Evolutionary conservation across 108 stramenopile genomes (phyloP).

Genomic region (Conticribra guillardii): DNA sequence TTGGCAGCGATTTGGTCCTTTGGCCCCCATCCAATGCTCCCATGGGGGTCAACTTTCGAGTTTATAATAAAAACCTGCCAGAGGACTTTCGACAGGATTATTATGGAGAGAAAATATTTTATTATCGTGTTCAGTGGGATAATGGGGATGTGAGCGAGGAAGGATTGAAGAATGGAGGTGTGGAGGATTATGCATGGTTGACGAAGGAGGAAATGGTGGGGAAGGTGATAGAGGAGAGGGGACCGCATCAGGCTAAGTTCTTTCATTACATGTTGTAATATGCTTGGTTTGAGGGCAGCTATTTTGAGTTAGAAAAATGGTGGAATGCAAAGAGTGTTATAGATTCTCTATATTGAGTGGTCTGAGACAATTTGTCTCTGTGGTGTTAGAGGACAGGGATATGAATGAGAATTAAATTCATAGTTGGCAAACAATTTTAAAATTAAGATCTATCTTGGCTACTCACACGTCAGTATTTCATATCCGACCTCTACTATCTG

Average conservation of each 20-base stretch:
- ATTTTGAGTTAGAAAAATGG: too few species aligned
- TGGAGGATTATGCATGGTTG: conserved; percentile 81
- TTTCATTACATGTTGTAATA: conserved; percentile 77
- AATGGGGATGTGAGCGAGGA: conserved; percentile 54
- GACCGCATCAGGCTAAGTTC: conserved; percentile 67
- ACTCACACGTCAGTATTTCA: too few species aligned
- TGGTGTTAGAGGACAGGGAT: too few species aligned
- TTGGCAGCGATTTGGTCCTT: conserved; percentile 55
- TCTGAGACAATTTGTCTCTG: too few species aligned
- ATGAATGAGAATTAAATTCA: too few species aligned
- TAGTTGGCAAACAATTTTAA: too few species aligned
- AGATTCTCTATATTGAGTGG: too few species aligned
- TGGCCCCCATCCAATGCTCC: conserved; percentile 74
- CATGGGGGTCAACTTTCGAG: conserved; percentile 64
- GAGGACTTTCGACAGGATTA: conserved; percentile 39
- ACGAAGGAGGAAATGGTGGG: conserved; percentile 72
- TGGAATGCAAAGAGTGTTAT: too few species aligned
- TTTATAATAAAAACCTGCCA: conserved; percentile 45
- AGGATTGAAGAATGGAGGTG: conserved; percentile 20
- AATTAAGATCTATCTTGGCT: too few species aligned
- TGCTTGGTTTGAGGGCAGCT: not conserved
- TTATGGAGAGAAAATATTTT: conserved; percentile 85
- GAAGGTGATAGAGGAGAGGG: conserved; percentile 49
- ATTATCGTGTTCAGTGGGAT: conserved; percentile 73
- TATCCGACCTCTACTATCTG: too few species aligned